Percentiles rank a stretch among this genome's conserved stretches.
phyloP scores from a whole-genome alignment of 768 basidiomycete genomes.

The Podaxis sp. region DNA sequence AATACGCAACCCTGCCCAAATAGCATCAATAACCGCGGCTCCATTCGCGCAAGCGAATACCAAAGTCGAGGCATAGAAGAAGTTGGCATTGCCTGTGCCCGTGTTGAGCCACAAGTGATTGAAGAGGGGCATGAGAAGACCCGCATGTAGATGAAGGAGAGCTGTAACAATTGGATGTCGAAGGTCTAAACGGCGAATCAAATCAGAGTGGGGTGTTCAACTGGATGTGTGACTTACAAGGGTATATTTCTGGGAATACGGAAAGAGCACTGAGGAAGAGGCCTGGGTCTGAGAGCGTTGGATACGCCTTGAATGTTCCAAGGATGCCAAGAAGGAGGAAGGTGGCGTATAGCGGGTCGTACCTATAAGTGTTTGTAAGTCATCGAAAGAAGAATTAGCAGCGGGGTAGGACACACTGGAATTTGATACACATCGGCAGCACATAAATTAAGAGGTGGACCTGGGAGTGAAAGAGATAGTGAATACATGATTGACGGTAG shows the following conservation, averaged over 20 bases:
- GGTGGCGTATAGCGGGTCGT: slow-evolving; percentile 79
- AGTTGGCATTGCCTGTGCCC: slow-evolving; percentile 96
- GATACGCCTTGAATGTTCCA: slow-evolving; percentile 87
- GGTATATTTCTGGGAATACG: slow-evolving; percentile 80
- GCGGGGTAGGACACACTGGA: slow-evolving; percentile 49
- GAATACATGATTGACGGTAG: not conserved
- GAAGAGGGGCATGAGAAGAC: slow-evolving; percentile 85
- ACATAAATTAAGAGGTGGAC: slow-evolving; percentile 82
- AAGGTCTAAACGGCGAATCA: slow-evolving; percentile 49
- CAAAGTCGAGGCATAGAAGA: slow-evolving; percentile 94
- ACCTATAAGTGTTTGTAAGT: slow-evolving; percentile 35
- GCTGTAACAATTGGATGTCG: slow-evolving; percentile 81
- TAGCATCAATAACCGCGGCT: slow-evolving; percentile 73
- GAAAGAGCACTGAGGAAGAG: slow-evolving; percentile 78
- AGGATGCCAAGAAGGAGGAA: slow-evolving; percentile 75
- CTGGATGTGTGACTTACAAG: slow-evolving; percentile 51
- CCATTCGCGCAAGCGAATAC: slow-evolving; percentile 90
- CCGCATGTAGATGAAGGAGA: slow-evolving; percentile 79
- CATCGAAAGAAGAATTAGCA: not conserved
- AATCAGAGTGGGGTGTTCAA: not conserved
- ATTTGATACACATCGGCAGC: slow-evolving; percentile 81
- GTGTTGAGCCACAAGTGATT: slow-evolving; percentile 88
- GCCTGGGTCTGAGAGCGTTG: slow-evolving; percentile 84
- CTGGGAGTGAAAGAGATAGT: slow-evolving; percentile 28
- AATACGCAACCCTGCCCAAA: slow-evolving; percentile 79